Percentiles rank a stretch among this genome's conserved stretches.
These are phyloP conservation scores for Chiua virens DNA, from an alignment of 768 basidiomycete genomes.

Conservation along the genomic window DNA sequence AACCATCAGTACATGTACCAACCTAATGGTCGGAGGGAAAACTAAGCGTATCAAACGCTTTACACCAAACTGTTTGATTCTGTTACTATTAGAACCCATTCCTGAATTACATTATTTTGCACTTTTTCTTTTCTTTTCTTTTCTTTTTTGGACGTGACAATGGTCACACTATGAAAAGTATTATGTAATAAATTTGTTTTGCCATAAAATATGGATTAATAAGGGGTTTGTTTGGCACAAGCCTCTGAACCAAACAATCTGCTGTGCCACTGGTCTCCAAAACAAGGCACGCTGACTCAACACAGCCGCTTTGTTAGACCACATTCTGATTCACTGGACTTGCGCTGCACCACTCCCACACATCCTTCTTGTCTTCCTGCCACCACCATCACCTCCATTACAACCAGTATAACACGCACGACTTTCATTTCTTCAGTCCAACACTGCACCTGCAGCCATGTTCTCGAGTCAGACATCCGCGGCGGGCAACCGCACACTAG, in stretches of 20 bases:
- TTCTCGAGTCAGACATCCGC: constrained; percentile 62
- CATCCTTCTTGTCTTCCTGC: constrained; percentile 18
- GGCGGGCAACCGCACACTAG: constrained; percentile 58
- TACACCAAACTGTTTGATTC: constrained; percentile 1
- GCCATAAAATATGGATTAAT: neutral
- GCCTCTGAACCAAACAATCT: constrained; percentile 27
- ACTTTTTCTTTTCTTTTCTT: neutral
- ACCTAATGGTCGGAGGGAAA: constrained; percentile 40
- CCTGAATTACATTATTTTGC: constrained; percentile 17
- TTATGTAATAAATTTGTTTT: neutral
- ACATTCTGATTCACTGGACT: constrained; percentile 18
- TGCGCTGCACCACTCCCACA: constrained; percentile 1
- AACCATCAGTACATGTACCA: constrained; percentile 48
- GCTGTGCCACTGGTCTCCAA: constrained; percentile 16
- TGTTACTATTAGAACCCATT: neutral
- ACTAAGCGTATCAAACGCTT: constrained; percentile 8
- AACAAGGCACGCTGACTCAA: constrained; percentile 23
- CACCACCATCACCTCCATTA: constrained; percentile 7
- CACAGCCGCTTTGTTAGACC: constrained; percentile 21
- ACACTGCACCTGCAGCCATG: constrained; percentile 32
- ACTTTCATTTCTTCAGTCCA: neutral
- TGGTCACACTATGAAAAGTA: constrained; percentile 15
- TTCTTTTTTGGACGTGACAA: constrained; percentile 16
- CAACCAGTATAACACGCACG: neutral
- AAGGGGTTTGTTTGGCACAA: constrained; percentile 24